phyloP scores from a whole-genome alignment of 2,329 filamentous ascomycete genomes.

The Cordyceps cateniannulata region DNA sequence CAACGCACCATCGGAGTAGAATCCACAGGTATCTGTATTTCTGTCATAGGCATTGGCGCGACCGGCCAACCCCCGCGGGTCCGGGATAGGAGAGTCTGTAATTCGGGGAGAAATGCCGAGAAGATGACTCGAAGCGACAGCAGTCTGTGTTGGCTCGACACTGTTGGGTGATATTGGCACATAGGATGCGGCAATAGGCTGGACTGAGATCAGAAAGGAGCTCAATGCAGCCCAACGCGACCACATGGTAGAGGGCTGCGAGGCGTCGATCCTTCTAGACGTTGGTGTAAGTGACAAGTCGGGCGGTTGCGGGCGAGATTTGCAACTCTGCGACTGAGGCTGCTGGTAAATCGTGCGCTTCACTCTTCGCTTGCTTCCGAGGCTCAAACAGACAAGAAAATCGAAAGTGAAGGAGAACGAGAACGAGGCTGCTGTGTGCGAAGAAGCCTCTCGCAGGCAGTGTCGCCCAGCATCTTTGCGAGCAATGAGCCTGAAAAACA shows the following conservation, averaged over 20 bases:
- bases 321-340: not conserved
- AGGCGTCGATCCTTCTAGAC: not conserved
- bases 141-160: not conserved
- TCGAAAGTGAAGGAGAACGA: not conserved
- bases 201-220: not conserved
- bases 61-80: not conserved
- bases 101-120: not conserved
- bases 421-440: not conserved
- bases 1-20: conserved; percentile 3
- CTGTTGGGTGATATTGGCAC: not conserved
- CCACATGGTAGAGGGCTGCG: not conserved
- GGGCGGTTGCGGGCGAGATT: not conserved
- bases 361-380: not conserved
- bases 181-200: not conserved
- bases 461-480: not conserved
- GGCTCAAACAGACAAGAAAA: not conserved
- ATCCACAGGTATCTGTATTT: conserved; percentile 4
- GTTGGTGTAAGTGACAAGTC: not conserved
- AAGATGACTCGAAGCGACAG: not conserved
- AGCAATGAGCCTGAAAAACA: not conserved
- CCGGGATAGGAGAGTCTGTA: conserved; percentile 2
- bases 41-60: conserved; percentile 1
- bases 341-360: not conserved
- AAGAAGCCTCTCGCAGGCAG: not conserved
- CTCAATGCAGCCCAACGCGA: not conserved